phyloP scores from a whole-genome alignment of 1,139 yeast genomes.

The Pichia sp. region DNA sequence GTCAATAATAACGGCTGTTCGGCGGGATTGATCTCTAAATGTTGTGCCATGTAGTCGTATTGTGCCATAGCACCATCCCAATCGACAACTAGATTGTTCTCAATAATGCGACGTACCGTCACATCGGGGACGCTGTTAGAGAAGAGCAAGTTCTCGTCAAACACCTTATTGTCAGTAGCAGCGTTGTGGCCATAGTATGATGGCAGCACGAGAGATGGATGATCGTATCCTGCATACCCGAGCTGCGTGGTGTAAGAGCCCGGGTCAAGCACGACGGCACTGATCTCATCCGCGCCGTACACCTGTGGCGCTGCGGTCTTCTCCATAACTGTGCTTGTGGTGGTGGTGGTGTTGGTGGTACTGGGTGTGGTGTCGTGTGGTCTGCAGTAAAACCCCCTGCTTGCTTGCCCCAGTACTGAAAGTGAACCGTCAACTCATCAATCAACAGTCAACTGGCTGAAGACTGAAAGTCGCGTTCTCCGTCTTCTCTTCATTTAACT shows the following conservation, averaged over 20 bases:
- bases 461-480: no score
- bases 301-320: conserved; percentile 35
- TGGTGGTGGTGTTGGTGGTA: background rate
- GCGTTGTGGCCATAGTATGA: conserved; percentile 42
- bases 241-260: conserved; percentile 79
- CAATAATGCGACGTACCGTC: conserved; percentile 51
- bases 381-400: no score
- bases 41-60: conserved; percentile 47
- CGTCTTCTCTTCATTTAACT: no score
- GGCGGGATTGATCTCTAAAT: conserved; percentile 44
- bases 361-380: no score
- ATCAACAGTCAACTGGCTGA: no score
- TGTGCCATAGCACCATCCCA: conserved; percentile 75
- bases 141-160: conserved; percentile 53
- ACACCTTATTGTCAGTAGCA: conserved; percentile 16
- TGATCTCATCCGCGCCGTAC: conserved; percentile 74
- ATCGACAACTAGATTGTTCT: conserved; percentile 55
- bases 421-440: no score
- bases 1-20: conserved; percentile 78
- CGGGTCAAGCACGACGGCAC: conserved; percentile 87
- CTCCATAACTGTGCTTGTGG: conserved; percentile 9
- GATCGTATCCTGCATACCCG: conserved; percentile 94
- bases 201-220: conserved; percentile 71
- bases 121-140: conserved; percentile 42
- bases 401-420: no score